Evolutionary conservation across 306 rosid species (phyloP), one percentile per base, ranked within the genome.

Genomic region (Castanea sativa): DNA sequence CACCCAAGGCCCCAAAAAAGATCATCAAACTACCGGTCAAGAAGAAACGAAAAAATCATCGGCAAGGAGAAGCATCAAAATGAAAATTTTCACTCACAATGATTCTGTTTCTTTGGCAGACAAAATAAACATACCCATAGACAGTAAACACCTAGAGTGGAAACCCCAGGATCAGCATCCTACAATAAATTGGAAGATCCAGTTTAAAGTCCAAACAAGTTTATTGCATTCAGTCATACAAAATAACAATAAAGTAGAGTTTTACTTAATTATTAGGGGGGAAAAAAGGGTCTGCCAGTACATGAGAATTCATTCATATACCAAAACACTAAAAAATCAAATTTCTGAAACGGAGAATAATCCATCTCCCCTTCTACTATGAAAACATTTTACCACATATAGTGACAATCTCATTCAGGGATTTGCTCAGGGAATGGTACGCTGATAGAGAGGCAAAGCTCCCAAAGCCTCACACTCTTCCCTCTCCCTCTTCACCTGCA

Each of bases 381-480:
- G 79, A 69, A 87, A 86, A 80, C 78, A 78, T 43, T 51, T 83
- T 84, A 86, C 73, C 80, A 74, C 73, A 76, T 78, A 38, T 32
- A 75, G 49, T 53, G 82, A 80, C 78, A 75, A 77, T 67, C 74
- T 80, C 81, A 83, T 78, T 59, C 79, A 69, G 75, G 65, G 65
- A 79, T 73, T 68, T 85, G 84, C 82, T 91, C 72, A 95, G 41
- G 99, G 98, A 87, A 95, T 78, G 85, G 96, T 85, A 68, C 97
- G 91, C 84, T 93, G 97, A 81, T 89, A 93, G 20, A 95, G 87
- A 14, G 97, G 99, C 85, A 95, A 86, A 72, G 93, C 99, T 85
- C 99, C 98, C 91, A 95, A 90, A 68, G 92, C 88, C 78, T 90
- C 97, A 9, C 97, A 97, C 85, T 95, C 99, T 67, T 88, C 89